phyloP scores from a whole-genome alignment of 805 yeast species.

The Candida tibetensis region DNA sequence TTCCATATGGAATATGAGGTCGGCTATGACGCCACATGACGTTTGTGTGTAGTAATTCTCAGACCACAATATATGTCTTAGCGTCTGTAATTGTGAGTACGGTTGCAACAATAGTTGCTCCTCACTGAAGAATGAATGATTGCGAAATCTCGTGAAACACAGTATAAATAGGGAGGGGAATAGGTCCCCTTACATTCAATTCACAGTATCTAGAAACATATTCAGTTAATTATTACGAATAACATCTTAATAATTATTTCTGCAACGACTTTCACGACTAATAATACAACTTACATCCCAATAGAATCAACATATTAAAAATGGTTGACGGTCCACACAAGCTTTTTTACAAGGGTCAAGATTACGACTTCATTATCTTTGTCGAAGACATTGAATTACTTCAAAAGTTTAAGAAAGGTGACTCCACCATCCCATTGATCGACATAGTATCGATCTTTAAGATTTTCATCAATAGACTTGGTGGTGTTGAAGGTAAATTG shows the following conservation, averaged over 20 bases:
- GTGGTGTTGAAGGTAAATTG: slow-evolving; percentile 70
- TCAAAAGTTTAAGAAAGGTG: slow-evolving; percentile 48
- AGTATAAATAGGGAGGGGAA: slow-evolving; percentile 2
- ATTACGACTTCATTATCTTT: slow-evolving; percentile 64
- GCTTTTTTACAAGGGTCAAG: slow-evolving; percentile 63
- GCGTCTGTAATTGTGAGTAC: slow-evolving; percentile 3
- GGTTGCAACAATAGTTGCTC: slow-evolving; percentile 6
- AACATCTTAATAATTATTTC: background rate
- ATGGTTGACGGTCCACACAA: slow-evolving; percentile 33
- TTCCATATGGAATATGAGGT: too few relatives aligned
- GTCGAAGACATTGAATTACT: slow-evolving; percentile 52
- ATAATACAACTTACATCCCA: too few relatives aligned
- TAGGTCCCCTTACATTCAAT: background rate
- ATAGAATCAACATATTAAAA: too few relatives aligned
- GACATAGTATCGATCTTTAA: slow-evolving; percentile 63
- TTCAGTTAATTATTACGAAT: too few relatives aligned
- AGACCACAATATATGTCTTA: background rate
- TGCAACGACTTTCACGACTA: background rate
- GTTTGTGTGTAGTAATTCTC: background rate
- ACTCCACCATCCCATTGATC: slow-evolving; percentile 53
- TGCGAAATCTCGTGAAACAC: background rate
- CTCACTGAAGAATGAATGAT: background rate
- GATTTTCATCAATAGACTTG: slow-evolving; percentile 57
- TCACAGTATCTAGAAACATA: too few relatives aligned
- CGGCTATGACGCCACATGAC: slow-evolving; percentile 7